phyloP scores from a whole-genome alignment of 257 asterid genomes.

The Primulina eburnea region DNA sequence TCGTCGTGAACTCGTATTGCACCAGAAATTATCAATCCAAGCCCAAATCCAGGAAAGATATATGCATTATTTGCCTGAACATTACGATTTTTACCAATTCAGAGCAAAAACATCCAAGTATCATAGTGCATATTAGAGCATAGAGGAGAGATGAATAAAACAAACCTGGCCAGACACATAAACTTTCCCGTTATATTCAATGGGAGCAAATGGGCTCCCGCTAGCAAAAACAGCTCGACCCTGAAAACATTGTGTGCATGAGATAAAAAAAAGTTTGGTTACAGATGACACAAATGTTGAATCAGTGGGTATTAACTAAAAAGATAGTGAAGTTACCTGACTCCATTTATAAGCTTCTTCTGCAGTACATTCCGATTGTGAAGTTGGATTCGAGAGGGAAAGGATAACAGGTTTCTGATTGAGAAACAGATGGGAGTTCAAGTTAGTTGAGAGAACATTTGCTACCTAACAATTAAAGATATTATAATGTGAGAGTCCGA shows the following conservation, averaged over 20 bases:
- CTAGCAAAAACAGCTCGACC: conserved; percentile 77
- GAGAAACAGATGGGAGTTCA: not conserved
- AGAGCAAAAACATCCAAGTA: conserved; percentile 4
- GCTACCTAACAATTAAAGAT: no score
- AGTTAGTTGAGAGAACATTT: not conserved
- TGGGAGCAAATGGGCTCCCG: conserved; percentile 69
- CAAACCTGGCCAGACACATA: conserved; percentile 59
- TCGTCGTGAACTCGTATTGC: conserved; percentile 92
- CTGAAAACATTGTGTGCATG: conserved; percentile 26
- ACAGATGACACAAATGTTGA: not conserved
- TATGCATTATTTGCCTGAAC: conserved; percentile 85
- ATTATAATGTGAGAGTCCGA: not conserved
- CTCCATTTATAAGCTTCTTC: conserved; percentile 91
- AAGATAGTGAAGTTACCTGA: conserved; percentile 39
- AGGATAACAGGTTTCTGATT: conserved; percentile 80
- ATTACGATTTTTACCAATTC: conserved; percentile 15
- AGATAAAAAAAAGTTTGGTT: conserved; percentile 11
- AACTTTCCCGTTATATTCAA: conserved; percentile 50
- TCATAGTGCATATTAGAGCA: not conserved
- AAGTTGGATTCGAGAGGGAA: conserved; percentile 91
- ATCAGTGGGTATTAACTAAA: not conserved
- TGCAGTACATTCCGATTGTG: conserved; percentile 94
- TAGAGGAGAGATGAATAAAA: conserved; percentile 8
- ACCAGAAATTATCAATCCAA: conserved; percentile 87
- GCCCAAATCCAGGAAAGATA: conserved; percentile 88